These are phyloP conservation scores for Fusarium neocosmosporiellum DNA, from an alignment of 2,329 filamentous ascomycete species.

Conservation along the genomic window DNA sequence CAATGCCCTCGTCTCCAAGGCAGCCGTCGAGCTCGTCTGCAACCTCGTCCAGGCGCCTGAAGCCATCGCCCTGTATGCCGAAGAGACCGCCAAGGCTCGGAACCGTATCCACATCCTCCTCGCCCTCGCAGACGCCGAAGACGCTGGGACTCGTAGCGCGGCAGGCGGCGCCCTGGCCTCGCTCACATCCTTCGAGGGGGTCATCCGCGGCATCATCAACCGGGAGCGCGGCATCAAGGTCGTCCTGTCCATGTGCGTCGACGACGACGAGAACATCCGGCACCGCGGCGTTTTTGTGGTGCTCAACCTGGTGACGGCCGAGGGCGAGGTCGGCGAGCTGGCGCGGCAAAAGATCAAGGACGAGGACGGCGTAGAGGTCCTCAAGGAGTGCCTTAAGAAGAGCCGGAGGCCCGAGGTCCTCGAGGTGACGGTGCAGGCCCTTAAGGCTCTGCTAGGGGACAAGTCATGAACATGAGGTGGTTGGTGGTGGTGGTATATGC, in stretches of 20 bases:
- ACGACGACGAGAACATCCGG: constrained; percentile 75
- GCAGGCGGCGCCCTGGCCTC: constrained; percentile 90
- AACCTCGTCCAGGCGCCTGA: constrained; percentile 82
- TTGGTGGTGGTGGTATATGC: constrained; percentile 10
- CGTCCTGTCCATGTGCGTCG: constrained; percentile 83
- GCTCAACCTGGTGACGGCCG: constrained; percentile 76
- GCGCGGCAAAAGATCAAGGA: constrained; percentile 70
- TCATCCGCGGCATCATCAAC: constrained; percentile 76
- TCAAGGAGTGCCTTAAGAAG: constrained; percentile 78
- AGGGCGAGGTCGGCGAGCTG: constrained; percentile 72
- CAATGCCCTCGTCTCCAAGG: constrained; percentile 82
- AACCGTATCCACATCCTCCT: constrained; percentile 85
- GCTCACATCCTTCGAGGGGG: constrained; percentile 81
- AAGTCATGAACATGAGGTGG: constrained; percentile 30
- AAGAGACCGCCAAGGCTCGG: constrained; percentile 72
- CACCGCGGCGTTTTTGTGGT: constrained; percentile 81
- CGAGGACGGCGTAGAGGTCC: constrained; percentile 71
- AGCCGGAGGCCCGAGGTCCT: constrained; percentile 77
- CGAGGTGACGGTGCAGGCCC: constrained; percentile 75
- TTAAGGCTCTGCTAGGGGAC: constrained; percentile 73
- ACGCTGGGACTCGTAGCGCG: constrained; percentile 80
- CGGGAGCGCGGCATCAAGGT: constrained; percentile 78
- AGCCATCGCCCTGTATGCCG: constrained; percentile 76
- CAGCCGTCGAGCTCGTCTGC: constrained; percentile 88
- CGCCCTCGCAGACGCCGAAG: constrained; percentile 88